Evolutionary conservation across 306 rosid species (phyloP).

Genomic region (Fragaria vesca): DNA sequence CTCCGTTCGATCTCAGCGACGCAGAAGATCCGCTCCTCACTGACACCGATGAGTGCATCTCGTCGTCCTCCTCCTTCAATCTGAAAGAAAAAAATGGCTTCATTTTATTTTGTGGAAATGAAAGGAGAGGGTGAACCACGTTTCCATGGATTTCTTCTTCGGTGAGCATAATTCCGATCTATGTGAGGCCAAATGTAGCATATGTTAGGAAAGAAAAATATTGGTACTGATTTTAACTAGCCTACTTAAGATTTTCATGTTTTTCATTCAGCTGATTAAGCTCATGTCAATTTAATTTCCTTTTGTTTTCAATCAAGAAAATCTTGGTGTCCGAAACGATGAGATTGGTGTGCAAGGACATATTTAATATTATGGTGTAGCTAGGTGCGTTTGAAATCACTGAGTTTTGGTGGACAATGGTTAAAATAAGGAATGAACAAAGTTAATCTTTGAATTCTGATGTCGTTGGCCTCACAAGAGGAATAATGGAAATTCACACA

Average conservation of each 20-base stretch:
- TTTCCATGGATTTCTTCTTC: too few species aligned
- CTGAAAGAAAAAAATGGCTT: background rate
- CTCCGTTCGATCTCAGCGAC: constrained; percentile 60
- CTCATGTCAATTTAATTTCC: background rate
- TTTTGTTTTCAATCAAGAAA: background rate
- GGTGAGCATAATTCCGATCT: background rate
- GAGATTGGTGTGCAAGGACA: too few species aligned
- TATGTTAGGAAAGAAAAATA: background rate
- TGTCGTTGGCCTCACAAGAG: too few species aligned
- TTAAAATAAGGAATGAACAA: too few species aligned
- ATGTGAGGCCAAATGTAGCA: background rate
- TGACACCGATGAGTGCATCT: constrained; percentile 68
- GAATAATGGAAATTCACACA: too few species aligned
- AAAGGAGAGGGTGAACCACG: too few species aligned
- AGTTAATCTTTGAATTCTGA: too few species aligned
- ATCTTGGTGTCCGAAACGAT: background rate
- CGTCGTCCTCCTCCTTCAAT: constrained; percentile 80
- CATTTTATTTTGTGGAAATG: too few species aligned
- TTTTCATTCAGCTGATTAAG: background rate
- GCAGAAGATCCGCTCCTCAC: constrained; percentile 65
- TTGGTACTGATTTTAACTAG: background rate
- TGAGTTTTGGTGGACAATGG: too few species aligned
- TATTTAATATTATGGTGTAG: too few species aligned
- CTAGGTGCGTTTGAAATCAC: too few species aligned
- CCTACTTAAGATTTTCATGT: background rate